Conservation (phyloP, 2,329 filamentous ascomycete species). For the Phaeosphaeriaceae sp. region DNA sequence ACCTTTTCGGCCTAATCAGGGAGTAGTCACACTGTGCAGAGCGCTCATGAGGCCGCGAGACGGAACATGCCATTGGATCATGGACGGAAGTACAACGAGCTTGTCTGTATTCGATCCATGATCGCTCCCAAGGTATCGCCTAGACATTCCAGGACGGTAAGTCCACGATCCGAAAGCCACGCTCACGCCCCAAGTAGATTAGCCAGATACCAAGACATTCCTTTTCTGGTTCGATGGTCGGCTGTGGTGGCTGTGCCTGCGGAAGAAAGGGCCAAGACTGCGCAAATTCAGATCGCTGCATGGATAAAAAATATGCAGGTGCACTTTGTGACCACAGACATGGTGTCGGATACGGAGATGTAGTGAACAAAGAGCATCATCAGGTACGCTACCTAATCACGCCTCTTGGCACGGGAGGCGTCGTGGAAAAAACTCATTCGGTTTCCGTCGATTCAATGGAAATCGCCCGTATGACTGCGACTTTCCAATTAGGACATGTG, state of each 20-base stretch:
- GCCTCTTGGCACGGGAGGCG: not conserved
- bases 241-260: slow-evolving; percentile 19
- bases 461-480: not conserved
- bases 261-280: not conserved
- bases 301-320: not conserved
- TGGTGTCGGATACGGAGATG: not conserved
- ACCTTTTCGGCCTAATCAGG: slow-evolving; percentile 5
- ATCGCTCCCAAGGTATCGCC: slow-evolving; percentile 39
- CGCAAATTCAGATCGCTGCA: not conserved
- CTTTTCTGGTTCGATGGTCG: slow-evolving; percentile 7
- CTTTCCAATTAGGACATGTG: too few species aligned
- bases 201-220: slow-evolving; percentile 13
- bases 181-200: slow-evolving; percentile 4
- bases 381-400: not conserved
- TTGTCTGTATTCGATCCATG: slow-evolving; percentile 13
- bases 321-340: not conserved
- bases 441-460: not conserved
- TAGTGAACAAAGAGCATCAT: not conserved
- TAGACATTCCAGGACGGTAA: slow-evolving; percentile 32
- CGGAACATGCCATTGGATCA: slow-evolving; percentile 6
- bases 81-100: slow-evolving; percentile 9
- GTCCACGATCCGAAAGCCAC: slow-evolving; percentile 23
- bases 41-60: slow-evolving; percentile 8
- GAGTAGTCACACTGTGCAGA: slow-evolving; percentile 2
- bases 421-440: not conserved